phyloP scores from a whole-genome alignment of 1,139 yeast species.

The Taphrina confusa region DNA sequence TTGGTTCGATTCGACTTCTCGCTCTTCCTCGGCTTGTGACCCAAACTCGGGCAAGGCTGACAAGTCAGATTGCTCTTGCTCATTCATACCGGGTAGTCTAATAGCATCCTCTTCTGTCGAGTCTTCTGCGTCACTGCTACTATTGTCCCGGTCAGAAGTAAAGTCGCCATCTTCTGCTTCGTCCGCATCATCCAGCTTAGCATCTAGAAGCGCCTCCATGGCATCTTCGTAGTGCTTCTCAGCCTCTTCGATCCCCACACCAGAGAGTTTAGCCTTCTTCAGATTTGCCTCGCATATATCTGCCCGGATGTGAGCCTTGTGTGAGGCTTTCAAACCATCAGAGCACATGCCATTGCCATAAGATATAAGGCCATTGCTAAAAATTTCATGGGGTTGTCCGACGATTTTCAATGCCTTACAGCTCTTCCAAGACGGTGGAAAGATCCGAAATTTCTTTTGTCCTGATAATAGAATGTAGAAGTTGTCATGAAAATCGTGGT shows the following conservation, averaged over 20 bases:
- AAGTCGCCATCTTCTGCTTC: slow-evolving; percentile 30
- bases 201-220: slow-evolving; percentile 1
- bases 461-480: slow-evolving; percentile 34
- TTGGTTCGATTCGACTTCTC: not conserved
- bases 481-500: slow-evolving; percentile 37
- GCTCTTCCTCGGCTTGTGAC: not conserved
- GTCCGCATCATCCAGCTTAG: slow-evolving; percentile 7
- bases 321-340: slow-evolving; percentile 31
- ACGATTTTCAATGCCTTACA: slow-evolving; percentile 12
- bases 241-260: slow-evolving; percentile 7
- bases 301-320: slow-evolving; percentile 7
- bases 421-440: slow-evolving; percentile 19
- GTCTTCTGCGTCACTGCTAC: not conserved
- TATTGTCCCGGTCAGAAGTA: not conserved
- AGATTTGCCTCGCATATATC: slow-evolving; percentile 9
- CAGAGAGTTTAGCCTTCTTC: not conserved
- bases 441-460: slow-evolving; percentile 27
- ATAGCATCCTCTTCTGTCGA: not conserved
- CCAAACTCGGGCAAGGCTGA: not conserved
- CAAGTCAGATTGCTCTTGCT: not conserved
- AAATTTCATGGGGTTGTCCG: slow-evolving; percentile 17
- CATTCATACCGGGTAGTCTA: not conserved
- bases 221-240: slow-evolving; percentile 21
- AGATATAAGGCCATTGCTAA: slow-evolving; percentile 29
- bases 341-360: slow-evolving; percentile 16